These are phyloP conservation scores for Phytophthora cryptogea DNA, from an alignment of 352 stramenopile genomes.

Conservation along the genomic window DNA sequence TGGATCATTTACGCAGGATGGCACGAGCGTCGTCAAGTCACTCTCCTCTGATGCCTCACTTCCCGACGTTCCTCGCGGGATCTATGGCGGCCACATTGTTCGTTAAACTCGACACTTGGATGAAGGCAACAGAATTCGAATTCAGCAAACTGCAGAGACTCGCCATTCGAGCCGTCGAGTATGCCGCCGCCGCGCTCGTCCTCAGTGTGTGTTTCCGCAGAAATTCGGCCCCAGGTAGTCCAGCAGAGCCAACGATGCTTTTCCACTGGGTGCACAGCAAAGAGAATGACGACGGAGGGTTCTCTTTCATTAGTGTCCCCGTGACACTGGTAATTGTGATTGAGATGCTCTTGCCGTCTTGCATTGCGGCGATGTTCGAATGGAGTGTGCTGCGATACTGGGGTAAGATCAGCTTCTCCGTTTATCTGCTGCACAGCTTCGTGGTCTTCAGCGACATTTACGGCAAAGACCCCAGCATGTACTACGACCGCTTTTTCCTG, in stretches of 20 bases:
- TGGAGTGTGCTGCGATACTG: conserved; percentile 47
- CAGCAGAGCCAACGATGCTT: conserved; percentile 32
- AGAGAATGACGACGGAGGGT: conserved; percentile 22
- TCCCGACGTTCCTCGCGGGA: conserved; percentile 47
- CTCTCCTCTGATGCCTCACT: conserved; percentile 31
- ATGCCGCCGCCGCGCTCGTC: conserved; percentile 23
- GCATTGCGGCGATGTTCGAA: conserved; percentile 43
- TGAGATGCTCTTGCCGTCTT: conserved; percentile 45
- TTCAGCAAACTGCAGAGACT: conserved; percentile 22
- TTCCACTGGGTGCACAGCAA: conserved; percentile 42
- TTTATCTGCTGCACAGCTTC: conserved; percentile 61
- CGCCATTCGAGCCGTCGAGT: conserved; percentile 31
- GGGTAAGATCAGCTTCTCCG: conserved; percentile 57
- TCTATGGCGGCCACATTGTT: conserved; percentile 48
- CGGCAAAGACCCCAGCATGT: conserved; percentile 23
- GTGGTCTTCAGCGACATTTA: conserved; percentile 41
- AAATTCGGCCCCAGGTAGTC: conserved; percentile 10
- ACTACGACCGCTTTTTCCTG: conserved; percentile 40
- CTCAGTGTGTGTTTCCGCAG: conserved; percentile 38
- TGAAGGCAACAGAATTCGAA: conserved; percentile 27
- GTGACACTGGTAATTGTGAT: conserved; percentile 43
- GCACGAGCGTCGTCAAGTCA: conserved; percentile 33
- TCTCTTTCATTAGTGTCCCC: conserved; percentile 40
- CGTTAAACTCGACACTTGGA: conserved; percentile 29
- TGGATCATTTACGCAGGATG: conserved; percentile 36